These are phyloP conservation scores for Apiotrichum sp. DNA, from an alignment of 1,284 basidiomycete genomes.

Conservation along the genomic window DNA sequence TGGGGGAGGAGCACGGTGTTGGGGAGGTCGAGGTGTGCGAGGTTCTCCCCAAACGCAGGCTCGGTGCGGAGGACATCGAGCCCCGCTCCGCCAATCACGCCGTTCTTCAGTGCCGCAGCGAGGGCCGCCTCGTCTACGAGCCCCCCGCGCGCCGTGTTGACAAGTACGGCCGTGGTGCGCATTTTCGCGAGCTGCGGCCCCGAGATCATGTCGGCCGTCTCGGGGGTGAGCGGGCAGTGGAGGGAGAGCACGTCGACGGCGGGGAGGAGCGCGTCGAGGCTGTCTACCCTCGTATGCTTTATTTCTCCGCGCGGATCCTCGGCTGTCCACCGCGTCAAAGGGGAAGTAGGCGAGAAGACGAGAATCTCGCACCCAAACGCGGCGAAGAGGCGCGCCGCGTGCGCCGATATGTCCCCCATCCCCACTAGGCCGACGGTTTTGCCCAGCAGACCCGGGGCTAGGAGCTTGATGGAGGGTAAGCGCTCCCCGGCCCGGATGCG, in stretches of 20 bases:
- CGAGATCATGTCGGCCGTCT: constrained; percentile 46
- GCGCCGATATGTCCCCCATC: constrained; percentile 47
- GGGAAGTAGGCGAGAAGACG: constrained; percentile 47
- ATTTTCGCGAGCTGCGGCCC: constrained; percentile 42
- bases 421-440: constrained; percentile 46
- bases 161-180: constrained; percentile 43
- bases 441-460: constrained; percentile 45
- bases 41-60: constrained; percentile 32
- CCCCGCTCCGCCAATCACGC: constrained; percentile 50
- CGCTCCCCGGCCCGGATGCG: constrained; percentile 56
- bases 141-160: constrained; percentile 51
- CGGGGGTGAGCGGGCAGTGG: constrained; percentile 49
- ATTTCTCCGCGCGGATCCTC: constrained; percentile 49
- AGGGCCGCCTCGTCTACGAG: constrained; percentile 51
- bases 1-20: constrained; percentile 40
- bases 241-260: constrained; percentile 49
- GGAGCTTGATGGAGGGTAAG: constrained; percentile 51
- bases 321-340: constrained; percentile 32
- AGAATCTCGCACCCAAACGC: constrained; percentile 41
- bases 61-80: constrained; percentile 51
- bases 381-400: constrained; percentile 38
- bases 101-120: constrained; percentile 42
- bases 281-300: constrained; percentile 48
- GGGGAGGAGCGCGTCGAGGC: constrained; percentile 45
- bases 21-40: constrained; percentile 29